Conservation (phyloP, 768 basidiomycete genomes). For the Boletus sp. region DNA sequence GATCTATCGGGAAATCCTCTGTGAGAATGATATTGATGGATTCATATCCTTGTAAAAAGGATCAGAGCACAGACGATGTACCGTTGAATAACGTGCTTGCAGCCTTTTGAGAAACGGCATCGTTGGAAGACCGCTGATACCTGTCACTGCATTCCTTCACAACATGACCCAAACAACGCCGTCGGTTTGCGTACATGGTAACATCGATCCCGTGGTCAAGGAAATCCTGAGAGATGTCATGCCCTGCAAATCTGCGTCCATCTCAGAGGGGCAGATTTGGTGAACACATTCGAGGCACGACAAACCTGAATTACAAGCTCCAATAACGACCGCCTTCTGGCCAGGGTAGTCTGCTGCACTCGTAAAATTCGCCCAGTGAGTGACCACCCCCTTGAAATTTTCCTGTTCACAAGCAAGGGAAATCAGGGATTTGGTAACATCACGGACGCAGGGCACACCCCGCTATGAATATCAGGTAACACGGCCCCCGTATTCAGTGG, state of each 20-base stretch:
- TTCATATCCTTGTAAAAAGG: background rate
- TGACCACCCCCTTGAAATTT: constrained; percentile 43
- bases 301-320: constrained; percentile 51
- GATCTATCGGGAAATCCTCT: constrained; percentile 4
- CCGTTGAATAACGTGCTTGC: constrained; percentile 1
- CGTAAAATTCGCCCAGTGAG: constrained; percentile 48
- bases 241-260: constrained; percentile 4
- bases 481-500: constrained; percentile 46
- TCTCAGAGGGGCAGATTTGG: background rate
- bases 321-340: constrained; percentile 61
- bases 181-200: constrained; percentile 6
- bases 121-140: constrained; percentile 4
- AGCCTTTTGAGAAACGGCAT: constrained; percentile 1
- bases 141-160: background rate
- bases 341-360: constrained; percentile 44
- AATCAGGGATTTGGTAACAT: background rate
- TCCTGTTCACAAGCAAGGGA: constrained; percentile 25
- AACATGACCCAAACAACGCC: background rate
- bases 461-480: constrained; percentile 35
- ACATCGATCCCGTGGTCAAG: constrained; percentile 21
- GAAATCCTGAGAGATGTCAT: constrained; percentile 33
- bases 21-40: background rate
- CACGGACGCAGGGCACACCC: background rate
- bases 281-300: background rate
- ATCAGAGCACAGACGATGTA: background rate